A percentile compares a stretch with the other conserved stretches of the same genome.
Evolutionary conservation across 345 rosid genomes (phyloP).

Genomic region (Gossypioides kirkii): DNA sequence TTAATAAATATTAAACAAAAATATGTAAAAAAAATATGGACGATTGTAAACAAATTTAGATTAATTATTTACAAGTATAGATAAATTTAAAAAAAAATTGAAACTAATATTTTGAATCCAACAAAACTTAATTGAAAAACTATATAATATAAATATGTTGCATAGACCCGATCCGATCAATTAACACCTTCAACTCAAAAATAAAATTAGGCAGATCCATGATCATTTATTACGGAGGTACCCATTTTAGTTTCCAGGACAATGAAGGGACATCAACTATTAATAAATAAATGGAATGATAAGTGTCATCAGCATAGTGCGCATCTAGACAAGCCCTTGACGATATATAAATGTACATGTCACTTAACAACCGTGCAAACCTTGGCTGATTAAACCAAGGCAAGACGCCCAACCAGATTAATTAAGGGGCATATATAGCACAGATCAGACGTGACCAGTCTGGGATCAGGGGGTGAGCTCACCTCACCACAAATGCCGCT

Average conservation of each 20-base stretch:
- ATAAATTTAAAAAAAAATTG: no score
- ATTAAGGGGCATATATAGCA: neutral
- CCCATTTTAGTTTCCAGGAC: neutral
- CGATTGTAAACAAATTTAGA: no score
- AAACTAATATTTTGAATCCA: no score
- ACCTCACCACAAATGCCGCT: no score
- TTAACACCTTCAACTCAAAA: neutral
- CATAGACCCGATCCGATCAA: no score
- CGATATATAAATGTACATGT: conserved; percentile 1
- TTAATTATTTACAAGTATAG: no score
- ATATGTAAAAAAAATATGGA: no score
- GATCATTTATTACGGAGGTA: neutral
- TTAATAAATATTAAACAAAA: no score
- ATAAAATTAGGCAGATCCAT: neutral
- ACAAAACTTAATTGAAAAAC: no score
- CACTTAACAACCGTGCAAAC: conserved; percentile 25
- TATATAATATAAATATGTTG: no score
- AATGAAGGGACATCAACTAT: neutral
- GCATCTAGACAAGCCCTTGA: neutral
- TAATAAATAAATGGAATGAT: neutral
- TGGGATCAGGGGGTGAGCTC: neutral
- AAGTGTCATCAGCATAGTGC: conserved; percentile 5
- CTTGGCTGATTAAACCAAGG: neutral
- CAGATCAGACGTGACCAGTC: neutral
- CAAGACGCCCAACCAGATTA: neutral